Base-by-base conservation (phyloP, 805 yeast species). In the Ogataea allantospora region DNA sequence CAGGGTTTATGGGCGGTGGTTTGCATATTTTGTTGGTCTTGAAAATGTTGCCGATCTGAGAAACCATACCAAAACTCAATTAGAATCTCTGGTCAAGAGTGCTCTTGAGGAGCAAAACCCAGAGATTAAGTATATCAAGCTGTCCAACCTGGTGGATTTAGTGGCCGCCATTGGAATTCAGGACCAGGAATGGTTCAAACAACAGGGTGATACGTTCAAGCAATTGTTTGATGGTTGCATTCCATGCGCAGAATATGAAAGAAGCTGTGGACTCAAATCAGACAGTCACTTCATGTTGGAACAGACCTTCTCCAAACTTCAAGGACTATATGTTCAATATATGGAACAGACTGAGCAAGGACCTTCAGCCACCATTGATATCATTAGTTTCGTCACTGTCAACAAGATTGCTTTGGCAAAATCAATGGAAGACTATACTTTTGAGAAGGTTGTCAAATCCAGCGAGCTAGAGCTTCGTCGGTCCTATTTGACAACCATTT, bases 141-240 rank as follows among this genome's bases (percentile, higher is more conserved):
- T 86, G 54, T 80, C 89, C 12, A 89, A 88, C 52, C 65, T 83
- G 45, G 70, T 87, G 28, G 89, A 85, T 53, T 56, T 87, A 37
- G 60, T 84, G 16, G 62, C 65, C 14, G 72, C 88, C 0, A 62
- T 87, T 31, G 62, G 71, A 1, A 51, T 62, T 1, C 63, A 47
- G 18, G 64, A 61, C 30, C 32, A 36, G 2, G 75, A 68, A 2
- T 87, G 95, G 95, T 62, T 85, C 33, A 58, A 58, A 17, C 53
- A 59, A 1, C 83, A 81, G 51, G 65, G 64, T 19, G 72, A 66
- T 1, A 39, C 74, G 1, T 54, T 81, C 16, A 54, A 66, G 16
- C 63, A 65, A 15, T 53, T 79, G 30, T 66, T 72, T 3, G 60
- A 63, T 0, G 43, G 74, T 21, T 63, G 74, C 1, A 67, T 68